These are phyloP conservation scores for Gastrolobium villosum DNA, from an alignment of 306 rosid species.

Conservation along the genomic window DNA sequence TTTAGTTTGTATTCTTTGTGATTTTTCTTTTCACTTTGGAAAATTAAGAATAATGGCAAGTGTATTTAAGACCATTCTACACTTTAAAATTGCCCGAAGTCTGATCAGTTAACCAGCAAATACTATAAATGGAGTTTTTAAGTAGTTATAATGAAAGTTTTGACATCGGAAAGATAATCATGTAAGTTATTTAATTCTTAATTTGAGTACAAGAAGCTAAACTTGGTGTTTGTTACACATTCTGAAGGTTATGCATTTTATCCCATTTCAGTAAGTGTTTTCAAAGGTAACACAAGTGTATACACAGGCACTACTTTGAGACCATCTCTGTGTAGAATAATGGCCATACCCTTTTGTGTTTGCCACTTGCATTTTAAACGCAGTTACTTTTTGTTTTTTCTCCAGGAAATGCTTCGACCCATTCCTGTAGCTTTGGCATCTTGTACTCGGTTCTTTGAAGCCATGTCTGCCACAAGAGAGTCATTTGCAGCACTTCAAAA, in stretches of 20 bases:
- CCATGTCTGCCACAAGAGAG: conserved; percentile 98
- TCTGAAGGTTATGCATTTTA: conserved; percentile 31
- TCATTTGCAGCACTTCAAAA: conserved; percentile 90
- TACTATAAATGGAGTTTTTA: conserved; percentile 10
- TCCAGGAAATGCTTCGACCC: conserved; percentile 96
- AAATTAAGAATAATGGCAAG: conserved; percentile 12
- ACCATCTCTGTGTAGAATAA: background rate
- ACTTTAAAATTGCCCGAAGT: conserved; percentile 9
- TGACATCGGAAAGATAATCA: conserved; percentile 13
- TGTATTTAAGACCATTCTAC: background rate
- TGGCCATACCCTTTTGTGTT: background rate
- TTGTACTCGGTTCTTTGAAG: conserved; percentile 93
- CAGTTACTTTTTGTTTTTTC: background rate
- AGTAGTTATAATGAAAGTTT: background rate
- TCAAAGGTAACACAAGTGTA: conserved; percentile 16
- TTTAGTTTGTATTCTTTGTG: background rate
- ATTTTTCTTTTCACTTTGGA: background rate
- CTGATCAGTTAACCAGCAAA: background rate
- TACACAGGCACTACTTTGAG: conserved; percentile 1
- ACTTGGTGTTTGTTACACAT: background rate
- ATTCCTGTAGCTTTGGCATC: conserved; percentile 96
- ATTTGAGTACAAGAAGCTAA: conserved; percentile 16
- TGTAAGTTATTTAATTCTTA: conserved; percentile 25
- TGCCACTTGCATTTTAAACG: conserved; percentile 30
- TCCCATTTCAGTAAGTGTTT: conserved; percentile 1